These are phyloP conservation scores for Eucalyptus polybractea DNA, from an alignment of 345 rosid species.

Conservation along the genomic window DNA sequence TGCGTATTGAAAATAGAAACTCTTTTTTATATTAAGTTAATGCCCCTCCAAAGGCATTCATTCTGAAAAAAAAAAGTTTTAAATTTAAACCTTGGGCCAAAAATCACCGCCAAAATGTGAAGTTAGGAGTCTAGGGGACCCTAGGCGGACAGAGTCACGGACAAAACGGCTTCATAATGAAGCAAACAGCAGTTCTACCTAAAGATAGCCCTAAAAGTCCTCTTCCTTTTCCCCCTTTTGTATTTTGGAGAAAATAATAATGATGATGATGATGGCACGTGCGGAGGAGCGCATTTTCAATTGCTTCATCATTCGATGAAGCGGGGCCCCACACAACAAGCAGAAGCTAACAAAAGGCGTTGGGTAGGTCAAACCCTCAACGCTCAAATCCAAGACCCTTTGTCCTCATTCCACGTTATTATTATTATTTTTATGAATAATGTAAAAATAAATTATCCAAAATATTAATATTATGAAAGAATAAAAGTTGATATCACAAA, in stretches of 20 bases:
- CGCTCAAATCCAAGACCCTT: not conserved
- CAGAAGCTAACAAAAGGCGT: not conserved
- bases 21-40: not conserved
- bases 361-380: not conserved
- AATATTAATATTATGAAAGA: too few relatives aligned
- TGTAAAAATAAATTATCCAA: not conserved
- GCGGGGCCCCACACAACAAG: not conserved
- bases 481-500: too few relatives aligned
- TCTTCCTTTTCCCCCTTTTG: not conserved
- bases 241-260: not conserved
- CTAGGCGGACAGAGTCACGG: not conserved
- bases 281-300: not conserved
- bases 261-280: not conserved
- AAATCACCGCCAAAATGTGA: not conserved
- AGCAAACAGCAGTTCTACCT: not conserved
- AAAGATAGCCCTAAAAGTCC: not conserved
- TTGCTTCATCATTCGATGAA: not conserved
- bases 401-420: not conserved
- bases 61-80: not conserved
- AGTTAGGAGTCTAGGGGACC: not conserved
- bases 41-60: not conserved
- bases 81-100: not conserved
- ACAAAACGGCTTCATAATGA: not conserved
- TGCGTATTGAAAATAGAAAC: not conserved
- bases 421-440: not conserved